Evolutionary conservation across 2,329 filamentous ascomycete species (phyloP).

Genomic region (Fusarium foetens): DNA sequence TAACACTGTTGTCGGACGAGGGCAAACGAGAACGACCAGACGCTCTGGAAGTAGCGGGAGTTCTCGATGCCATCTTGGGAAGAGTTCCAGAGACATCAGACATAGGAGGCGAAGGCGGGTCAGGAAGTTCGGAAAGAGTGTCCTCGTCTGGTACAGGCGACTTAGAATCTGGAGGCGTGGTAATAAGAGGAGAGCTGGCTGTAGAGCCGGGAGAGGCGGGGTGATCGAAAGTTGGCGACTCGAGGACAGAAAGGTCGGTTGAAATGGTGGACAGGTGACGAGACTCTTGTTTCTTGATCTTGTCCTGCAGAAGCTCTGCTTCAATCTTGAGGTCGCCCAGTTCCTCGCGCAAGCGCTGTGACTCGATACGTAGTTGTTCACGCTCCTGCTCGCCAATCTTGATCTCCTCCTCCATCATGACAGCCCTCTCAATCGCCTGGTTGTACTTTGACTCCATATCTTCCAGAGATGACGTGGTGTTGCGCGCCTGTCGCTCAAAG

Average conservation of each 20-base stretch:
- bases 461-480: constrained; percentile 94
- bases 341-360: constrained; percentile 89
- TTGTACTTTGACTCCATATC: constrained; percentile 98
- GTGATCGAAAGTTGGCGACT: constrained; percentile 78
- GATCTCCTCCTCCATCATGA: constrained; percentile 96
- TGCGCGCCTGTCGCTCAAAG: constrained; percentile 94
- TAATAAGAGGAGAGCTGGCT: constrained; percentile 89
- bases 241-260: constrained; percentile 70
- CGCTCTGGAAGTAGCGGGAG: constrained; percentile 48
- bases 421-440: constrained; percentile 87
- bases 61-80: constrained; percentile 57
- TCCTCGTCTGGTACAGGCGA: constrained; percentile 62
- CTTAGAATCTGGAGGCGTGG: constrained; percentile 82
- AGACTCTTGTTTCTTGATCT: constrained; percentile 77
- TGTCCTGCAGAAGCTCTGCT: constrained; percentile 92
- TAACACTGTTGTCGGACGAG: constrained; percentile 63
- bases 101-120: constrained; percentile 92
- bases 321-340: constrained; percentile 94
- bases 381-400: constrained; percentile 91
- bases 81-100: constrained; percentile 80
- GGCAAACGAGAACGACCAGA: constrained; percentile 59
- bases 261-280: constrained; percentile 69
- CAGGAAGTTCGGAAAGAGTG: constrained; percentile 73
- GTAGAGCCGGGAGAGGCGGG: constrained; percentile 81
- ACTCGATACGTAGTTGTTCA: constrained; percentile 87